Percentiles rank a stretch among this genome's conserved stretches.
Evolutionary conservation across 495 filamentous ascomycete genomes (phyloP).

Genomic region (Penicillium samsonianum): DNA sequence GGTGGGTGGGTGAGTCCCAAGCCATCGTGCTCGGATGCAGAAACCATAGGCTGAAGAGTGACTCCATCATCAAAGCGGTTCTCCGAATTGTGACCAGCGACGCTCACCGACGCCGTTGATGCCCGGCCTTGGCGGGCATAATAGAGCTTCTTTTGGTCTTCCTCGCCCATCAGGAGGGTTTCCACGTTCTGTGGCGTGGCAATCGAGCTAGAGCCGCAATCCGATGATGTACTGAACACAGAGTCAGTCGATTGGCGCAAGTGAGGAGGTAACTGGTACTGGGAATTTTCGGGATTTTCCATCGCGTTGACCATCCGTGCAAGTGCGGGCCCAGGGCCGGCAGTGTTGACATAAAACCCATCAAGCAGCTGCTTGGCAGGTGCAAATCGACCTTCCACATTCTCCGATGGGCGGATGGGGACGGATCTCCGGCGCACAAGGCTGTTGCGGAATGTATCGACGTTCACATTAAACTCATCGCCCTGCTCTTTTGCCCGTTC

Average conservation of each 20-base stretch:
- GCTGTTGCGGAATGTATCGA: constrained; percentile 82
- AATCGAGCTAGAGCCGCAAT: constrained; percentile 62
- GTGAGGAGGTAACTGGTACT: constrained; percentile 56
- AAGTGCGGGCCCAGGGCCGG: constrained; percentile 40
- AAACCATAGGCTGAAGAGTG: not conserved
- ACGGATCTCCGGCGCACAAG: constrained; percentile 51
- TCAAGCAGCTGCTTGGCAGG: constrained; percentile 49
- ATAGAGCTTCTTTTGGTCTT: constrained; percentile 70
- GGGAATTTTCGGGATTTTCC: constrained; percentile 40
- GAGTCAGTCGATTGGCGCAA: constrained; percentile 68
- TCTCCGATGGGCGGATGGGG: constrained; percentile 70
- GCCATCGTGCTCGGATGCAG: not conserved
- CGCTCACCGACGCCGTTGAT: constrained; percentile 15
- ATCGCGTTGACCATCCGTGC: constrained; percentile 42
- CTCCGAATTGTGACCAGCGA: not conserved
- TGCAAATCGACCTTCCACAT: constrained; percentile 63
- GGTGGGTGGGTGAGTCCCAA: not conserved
- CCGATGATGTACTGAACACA: constrained; percentile 51
- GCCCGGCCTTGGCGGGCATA: constrained; percentile 63
- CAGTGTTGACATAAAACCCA: constrained; percentile 48
- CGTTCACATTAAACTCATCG: constrained; percentile 89
- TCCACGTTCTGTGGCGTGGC: constrained; percentile 78
- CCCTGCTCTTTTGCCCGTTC: constrained; percentile 76
- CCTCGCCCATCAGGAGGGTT: constrained; percentile 72
- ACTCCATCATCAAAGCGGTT: not conserved